Base-by-base conservation (phyloP, 2,329 filamentous ascomycete genomes). In the Penicillium sp. region DNA sequence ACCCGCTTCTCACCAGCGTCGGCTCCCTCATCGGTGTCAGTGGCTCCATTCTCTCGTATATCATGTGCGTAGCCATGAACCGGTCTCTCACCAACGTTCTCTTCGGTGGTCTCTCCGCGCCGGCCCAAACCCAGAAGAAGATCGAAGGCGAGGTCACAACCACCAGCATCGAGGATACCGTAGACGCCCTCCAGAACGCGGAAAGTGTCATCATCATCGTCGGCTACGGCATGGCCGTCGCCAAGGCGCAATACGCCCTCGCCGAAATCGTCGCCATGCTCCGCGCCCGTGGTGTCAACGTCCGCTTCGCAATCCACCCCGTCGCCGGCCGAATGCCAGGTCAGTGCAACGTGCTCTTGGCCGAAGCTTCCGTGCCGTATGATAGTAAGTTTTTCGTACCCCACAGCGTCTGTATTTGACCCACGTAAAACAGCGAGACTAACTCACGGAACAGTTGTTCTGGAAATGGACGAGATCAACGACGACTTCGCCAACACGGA, bases 391-490 rank as follows among this genome's bases (percentile, higher is more conserved):
- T 22, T 11, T 16, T n/a, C 2, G 16, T 14, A 18, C 16, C 33
- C 22, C 16, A 31, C 37, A 31, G 11, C 10, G 22, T 14, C 31
- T 31, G 9, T 18, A 10, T 40, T n/a, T 31, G 27, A 18, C 14
- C 33, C 39, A 33, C 9, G 22, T 22, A 14, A 33, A 40, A 40
- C 40, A 2, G 31, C 62, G 19, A 50, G 22, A 49, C 66, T 69
- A 59, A 68, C 27, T 1, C 60, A 55, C 33, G 50, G 43, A 27
- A 6, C 4, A 79, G 78, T 96, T 56, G 92, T 96, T 31, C 83
- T 96, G 47, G 92, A 96, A 77, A 96, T 96, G 92, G 92, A 96
- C 67, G 92, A 96, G 79, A 96, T 96, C 78, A 96, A 96, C 74
- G 92, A 96, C 62, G 92, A 96, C 69, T 96, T 96, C 73, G 76